phyloP scores from a whole-genome alignment of 148 eudicot species.

The Oxyria digyna region DNA sequence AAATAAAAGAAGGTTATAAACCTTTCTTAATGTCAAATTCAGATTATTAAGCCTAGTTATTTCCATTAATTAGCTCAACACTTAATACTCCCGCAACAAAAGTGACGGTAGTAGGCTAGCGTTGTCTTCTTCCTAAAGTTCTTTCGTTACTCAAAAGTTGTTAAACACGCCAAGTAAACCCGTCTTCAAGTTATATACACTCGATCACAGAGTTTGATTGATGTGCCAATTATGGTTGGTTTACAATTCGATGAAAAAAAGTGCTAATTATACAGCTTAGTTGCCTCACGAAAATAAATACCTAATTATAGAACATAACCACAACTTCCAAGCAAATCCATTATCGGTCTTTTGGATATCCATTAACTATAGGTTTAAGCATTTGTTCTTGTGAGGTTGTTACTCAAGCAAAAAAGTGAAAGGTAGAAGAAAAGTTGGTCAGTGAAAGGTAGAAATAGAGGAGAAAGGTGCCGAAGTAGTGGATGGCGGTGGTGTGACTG shows the following conservation, averaged over 20 bases:
- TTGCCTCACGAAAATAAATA: background rate
- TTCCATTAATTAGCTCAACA: too few relatives aligned
- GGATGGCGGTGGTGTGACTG: background rate
- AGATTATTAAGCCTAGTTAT: too few relatives aligned
- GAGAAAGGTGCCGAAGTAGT: too few relatives aligned
- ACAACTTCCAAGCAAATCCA: background rate
- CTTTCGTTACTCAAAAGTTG: background rate
- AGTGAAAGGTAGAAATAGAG: too few relatives aligned
- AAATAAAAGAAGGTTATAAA: too few relatives aligned
- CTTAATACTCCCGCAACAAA: too few relatives aligned
- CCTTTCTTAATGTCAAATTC: too few relatives aligned
- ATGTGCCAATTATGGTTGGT: background rate
- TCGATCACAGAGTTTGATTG: background rate
- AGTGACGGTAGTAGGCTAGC: too few relatives aligned
- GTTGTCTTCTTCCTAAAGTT: too few relatives aligned
- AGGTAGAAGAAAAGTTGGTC: too few relatives aligned
- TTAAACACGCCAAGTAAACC: slow-evolving; percentile 5
- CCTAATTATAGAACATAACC: background rate
- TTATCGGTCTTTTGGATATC: background rate
- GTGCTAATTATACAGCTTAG: background rate
- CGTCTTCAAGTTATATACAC: background rate
- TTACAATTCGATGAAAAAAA: background rate
- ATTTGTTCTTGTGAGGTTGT: too few relatives aligned
- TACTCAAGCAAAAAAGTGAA: too few relatives aligned
- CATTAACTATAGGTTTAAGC: background rate